Base-by-base conservation (phyloP, 805 yeast species). In the Pichia cephalocereana region DNA sequence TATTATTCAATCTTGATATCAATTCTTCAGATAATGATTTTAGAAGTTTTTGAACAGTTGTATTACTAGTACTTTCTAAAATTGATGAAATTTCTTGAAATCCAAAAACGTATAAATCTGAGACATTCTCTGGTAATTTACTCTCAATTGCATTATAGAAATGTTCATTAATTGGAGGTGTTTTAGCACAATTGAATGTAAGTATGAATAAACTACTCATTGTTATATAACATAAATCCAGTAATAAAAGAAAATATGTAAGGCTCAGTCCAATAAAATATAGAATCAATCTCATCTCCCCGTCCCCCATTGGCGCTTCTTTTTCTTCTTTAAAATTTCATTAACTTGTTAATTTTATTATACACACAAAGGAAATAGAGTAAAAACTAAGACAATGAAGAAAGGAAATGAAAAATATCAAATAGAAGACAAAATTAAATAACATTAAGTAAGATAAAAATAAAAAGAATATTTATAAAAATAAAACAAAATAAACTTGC, bases 31-130 rank as follows among this genome's bases (percentile, higher is more conserved):
- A 64, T 31, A 77, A 52, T 1, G 55, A 41, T 6, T 70, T 55
- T 42, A 81, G 57, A 38, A 67, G 61, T 6, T 58, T 54, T 14
- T 70, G 63, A 2, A 80, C 74, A 1, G 47, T 31, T 2, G 59
- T 55, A 8, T 66, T 59, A 43, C 74, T 70, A 2, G 80, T 69
- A 2, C 82, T 80, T 49, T 81, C 81, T 54, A 80, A 57, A 1
- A 80, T 64, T 3, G 80, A 61, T 44, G 82, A 72, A 11, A 83
- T 55, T 59, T 84, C 93, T 60, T 84, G 83, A 52, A 83, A 76
- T 3, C 83, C 88, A 61, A 82, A 78, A 1, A 75, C 83, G 46
- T 74, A 72, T 7, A 82, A 47, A 45, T 74, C 70, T 0, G 77
- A 74, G 32, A 66, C 58, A 36, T 27, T 42, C 23, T 14, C 45